Base-by-base conservation (phyloP, 1,139 yeast species). In the Sugiyamaella japonica region DNA sequence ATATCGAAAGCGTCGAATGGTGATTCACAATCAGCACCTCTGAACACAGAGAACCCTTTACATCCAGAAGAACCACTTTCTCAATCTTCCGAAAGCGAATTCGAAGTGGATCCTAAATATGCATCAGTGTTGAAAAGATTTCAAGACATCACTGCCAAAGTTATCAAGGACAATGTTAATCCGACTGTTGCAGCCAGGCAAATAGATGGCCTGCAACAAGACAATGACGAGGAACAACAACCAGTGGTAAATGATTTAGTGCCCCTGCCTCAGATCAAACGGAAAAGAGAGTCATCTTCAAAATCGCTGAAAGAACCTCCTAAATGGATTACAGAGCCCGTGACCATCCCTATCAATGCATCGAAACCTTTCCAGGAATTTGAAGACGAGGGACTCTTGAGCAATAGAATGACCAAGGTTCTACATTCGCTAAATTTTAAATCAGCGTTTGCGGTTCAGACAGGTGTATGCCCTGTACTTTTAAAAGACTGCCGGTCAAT, bases 191-290 rank as follows among this genome's bases (percentile, higher is more conserved):
- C 48, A 7, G 36, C 32, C n/a, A 15, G 52, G 31, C 28, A 31
- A 37, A 32, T 37, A 29, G 32, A 31, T 15, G 31, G 44, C 12
- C 37, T 12, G 34, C 34, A 42, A 37, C 61, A 61, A 54, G 65
- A 56, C 48, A 62, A 50, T 17, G 53, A 46, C 12, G 60, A 55
- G 13, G 57, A 53, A 15, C 55, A 53, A 8, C 52, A 57, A 13
- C 32, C 8, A 25, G 59, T 45, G 23, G 60, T 64, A 52, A 59
- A 57, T 40, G 85, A 82, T 45, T 75, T 91, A 47, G 85, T 79
- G 2, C 96, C 97, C 10, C 73, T 91, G 51, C 97, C 97, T 0
- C 96, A 89, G 68, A 95, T 95, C 0, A 82, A 74, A 45, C 76
- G 61, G 85, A 83, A 69, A 67, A 32, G 31, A 20, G 54, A 46